Base-by-base conservation (phyloP, 768 basidiomycete species). In the Pleurotus giganteus region DNA sequence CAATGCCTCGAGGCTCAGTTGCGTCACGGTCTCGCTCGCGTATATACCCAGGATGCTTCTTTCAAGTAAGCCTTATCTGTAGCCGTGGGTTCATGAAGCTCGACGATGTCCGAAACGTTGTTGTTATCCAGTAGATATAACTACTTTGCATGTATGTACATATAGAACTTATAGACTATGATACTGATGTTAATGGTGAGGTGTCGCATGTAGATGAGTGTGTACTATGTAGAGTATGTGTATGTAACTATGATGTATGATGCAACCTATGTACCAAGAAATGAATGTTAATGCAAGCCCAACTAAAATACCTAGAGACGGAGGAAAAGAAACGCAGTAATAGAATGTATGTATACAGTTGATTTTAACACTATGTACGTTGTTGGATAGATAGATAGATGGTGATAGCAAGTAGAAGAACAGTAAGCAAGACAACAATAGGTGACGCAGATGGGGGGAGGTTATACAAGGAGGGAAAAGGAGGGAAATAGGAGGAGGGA, bases 381-480 rank as follows among this genome's bases (percentile, higher is more conserved):
- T 21, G 6, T 32, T 6, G 6, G 31, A 6, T 6, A 6, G 13
- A 13, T 32, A 32, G 13, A 13, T 32, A 32, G 39, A 41, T 41
- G 46, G 29, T 47, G 46, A 17, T 47, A 29, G 28, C n/a, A 47
- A 47, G 28, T 32, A 32, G 31, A 32, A 32, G n/a, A 47, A 32
- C 46, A 31, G 28, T 47, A 47, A 29, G 27, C 46, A 47, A 47
- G 46, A 47, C 46, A 47, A 47, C 46, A 47, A 15, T 26, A 29
- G 46, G 46, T 17, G 28, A 24, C n/a, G 13, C 21, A 23, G 19
- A 6, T 8, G 43, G 13, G 17, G 21, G 43, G 43, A n/a, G 9
- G 43, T 17, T 19, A 23, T 45, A 45, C 43, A 45, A 15, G 28
- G 46, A 9, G 42, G 43, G n/a, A 27, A 6, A 26, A 13, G 15